phyloP scores from a whole-genome alignment of 1,139 yeast genomes.

The Blastobotrys proliferans region DNA sequence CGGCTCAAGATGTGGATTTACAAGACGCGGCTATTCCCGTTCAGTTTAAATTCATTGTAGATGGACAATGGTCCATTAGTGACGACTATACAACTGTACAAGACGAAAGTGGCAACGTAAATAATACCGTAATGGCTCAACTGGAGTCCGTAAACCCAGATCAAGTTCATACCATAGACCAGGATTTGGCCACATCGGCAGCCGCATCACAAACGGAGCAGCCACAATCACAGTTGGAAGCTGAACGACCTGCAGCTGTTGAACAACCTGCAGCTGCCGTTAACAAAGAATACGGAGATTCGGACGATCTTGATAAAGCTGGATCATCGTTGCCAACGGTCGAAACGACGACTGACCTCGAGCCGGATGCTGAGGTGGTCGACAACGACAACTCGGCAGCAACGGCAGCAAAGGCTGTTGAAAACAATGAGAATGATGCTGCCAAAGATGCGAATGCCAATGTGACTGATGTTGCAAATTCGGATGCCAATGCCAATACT shows the following conservation, averaged over 20 bases:
- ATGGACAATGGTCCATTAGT: conserved; percentile 63
- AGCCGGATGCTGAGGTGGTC: too few relatives aligned
- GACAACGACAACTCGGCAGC: not conserved
- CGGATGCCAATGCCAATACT: too few relatives aligned
- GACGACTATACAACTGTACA: conserved; percentile 42
- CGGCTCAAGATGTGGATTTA: conserved; percentile 34
- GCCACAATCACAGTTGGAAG: not conserved
- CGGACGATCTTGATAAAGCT: too few relatives aligned
- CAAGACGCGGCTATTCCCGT: not conserved
- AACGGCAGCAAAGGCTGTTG: not conserved
- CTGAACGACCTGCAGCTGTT: too few relatives aligned
- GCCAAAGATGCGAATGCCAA: not conserved
- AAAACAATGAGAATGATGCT: not conserved
- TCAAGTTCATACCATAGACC: not conserved
- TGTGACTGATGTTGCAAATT: too few relatives aligned
- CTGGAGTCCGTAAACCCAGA: not conserved
- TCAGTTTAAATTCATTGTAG: conserved; percentile 54
- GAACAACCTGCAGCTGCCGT: too few relatives aligned
- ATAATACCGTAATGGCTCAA: conserved; percentile 60
- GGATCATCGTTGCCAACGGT: not conserved
- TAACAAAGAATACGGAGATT: too few relatives aligned
- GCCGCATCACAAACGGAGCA: not conserved
- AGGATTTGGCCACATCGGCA: not conserved
- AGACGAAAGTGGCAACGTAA: conserved; percentile 54
- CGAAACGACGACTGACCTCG: not conserved